Conservation (phyloP, 306 rosid genomes). For the Rosa lucieae region DNA sequence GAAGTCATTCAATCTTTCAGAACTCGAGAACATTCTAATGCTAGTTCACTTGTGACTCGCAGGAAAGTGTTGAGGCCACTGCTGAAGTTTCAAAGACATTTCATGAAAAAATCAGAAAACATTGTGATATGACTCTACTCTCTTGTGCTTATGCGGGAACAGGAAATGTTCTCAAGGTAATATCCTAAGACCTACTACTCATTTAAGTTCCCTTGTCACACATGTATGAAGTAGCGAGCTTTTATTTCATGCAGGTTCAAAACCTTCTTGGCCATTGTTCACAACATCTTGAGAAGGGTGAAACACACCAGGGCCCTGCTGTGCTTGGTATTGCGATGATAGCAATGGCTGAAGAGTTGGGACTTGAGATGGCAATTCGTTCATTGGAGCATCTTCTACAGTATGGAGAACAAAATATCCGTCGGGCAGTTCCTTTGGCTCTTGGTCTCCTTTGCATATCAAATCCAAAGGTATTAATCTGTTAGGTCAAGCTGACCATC, state of each 20-base stretch:
- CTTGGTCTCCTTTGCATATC: conserved; percentile 95
- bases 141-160: conserved; percentile 99
- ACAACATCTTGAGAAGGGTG: conserved; percentile 94
- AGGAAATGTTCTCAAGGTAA: conserved; percentile 95
- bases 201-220: conserved; percentile 15
- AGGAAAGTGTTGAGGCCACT: conserved; percentile 97
- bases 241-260: conserved; percentile 64
- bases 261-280: conserved; percentile 96
- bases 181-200: not conserved
- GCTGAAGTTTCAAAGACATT: conserved; percentile 97
- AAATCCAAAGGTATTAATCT: conserved; percentile 78
- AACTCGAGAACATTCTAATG: not conserved
- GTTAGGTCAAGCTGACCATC: conserved; percentile 16
- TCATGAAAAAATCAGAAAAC: conserved; percentile 86
- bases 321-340: conserved; percentile 99
- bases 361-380: conserved; percentile 96
- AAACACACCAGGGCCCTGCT: conserved; percentile 98
- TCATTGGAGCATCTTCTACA: conserved; percentile 95
- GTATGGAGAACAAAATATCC: conserved; percentile 97
- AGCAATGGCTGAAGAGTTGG: conserved; percentile 97
- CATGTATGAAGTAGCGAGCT: conserved; percentile 24
- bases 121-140: conserved; percentile 91
- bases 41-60: conserved; percentile 1
- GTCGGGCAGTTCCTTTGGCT: conserved; percentile 94
- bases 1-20: not conserved